A percentile compares a stretch with the other conserved stretches of the same genome.
These are phyloP conservation scores for Ceratocystis cacaofunesta DNA, from an alignment of 2,329 filamentous ascomycete species.

Conservation along the genomic window DNA sequence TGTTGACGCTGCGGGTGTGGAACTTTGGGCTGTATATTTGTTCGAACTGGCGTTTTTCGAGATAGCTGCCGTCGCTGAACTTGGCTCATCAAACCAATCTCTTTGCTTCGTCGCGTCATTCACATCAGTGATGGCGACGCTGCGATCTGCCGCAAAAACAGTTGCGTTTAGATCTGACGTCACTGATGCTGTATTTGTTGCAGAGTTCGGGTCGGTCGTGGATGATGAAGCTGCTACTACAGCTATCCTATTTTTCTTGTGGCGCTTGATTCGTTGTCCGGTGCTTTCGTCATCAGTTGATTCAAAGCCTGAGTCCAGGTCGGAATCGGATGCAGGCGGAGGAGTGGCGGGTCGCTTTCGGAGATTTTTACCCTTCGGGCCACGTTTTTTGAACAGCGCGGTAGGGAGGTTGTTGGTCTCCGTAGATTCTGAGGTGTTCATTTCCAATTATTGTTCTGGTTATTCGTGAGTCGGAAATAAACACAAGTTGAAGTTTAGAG, in stretches of 20 bases:
- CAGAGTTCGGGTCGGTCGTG: slow-evolving; percentile 13
- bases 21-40: background rate
- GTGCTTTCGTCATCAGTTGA: slow-evolving; percentile 10
- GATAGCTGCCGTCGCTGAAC: slow-evolving; percentile 31
- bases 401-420: background rate
- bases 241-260: background rate
- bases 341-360: slow-evolving; percentile 13
- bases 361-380: slow-evolving; percentile 10
- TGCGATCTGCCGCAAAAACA: slow-evolving; percentile 46
- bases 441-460: background rate
- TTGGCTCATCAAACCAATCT: slow-evolving; percentile 78
- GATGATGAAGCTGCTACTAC: slow-evolving; percentile 1
- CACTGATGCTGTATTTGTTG: slow-evolving; percentile 19
- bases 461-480: background rate
- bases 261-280: slow-evolving; percentile 7
- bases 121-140: slow-evolving; percentile 42
- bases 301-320: slow-evolving; percentile 7
- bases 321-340: slow-evolving; percentile 8
- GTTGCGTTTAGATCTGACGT: slow-evolving; percentile 33
- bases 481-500: background rate
- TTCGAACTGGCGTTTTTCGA: background rate
- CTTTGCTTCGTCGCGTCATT: slow-evolving; percentile 83
- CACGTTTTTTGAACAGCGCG: slow-evolving; percentile 11
- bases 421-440: background rate
- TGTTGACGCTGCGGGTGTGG: slow-evolving; percentile 26